These are phyloP conservation scores for Nepenthes gracilis DNA, from an alignment of 148 eudicot species.

Conservation along the genomic window DNA sequence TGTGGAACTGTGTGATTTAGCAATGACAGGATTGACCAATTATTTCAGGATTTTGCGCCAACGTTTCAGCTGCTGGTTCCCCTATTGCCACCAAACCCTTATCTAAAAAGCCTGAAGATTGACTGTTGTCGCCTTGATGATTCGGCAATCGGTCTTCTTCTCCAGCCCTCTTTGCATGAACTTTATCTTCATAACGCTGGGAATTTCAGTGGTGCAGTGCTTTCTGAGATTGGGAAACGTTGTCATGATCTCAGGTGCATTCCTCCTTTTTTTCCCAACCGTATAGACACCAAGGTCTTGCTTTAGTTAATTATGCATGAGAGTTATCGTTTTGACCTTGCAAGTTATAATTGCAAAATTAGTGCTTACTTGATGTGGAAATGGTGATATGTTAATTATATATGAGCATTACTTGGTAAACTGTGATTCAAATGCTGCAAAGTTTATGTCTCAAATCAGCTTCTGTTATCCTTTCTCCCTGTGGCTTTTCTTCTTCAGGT, in stretches of 20 bases:
- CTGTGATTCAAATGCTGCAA: neutral
- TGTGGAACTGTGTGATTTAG: constrained; percentile 1
- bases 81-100: constrained; percentile 54
- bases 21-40: neutral
- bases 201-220: constrained; percentile 68
- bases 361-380: constrained; percentile 1
- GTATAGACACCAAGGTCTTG: neutral
- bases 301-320: no score
- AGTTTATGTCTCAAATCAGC: constrained; percentile 7
- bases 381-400: neutral
- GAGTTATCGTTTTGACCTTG: no score
- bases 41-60: constrained; percentile 56
- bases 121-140: constrained; percentile 79
- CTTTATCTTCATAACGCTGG: constrained; percentile 65
- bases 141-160: constrained; percentile 41
- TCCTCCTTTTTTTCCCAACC: neutral
- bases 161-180: constrained; percentile 58
- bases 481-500: constrained; percentile 48
- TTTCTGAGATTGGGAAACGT: constrained; percentile 45
- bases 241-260: constrained; percentile 63
- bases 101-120: constrained; percentile 53
- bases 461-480: constrained; percentile 17
- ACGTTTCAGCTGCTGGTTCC: constrained; percentile 49
- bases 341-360: neutral
- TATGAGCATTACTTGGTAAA: neutral